Evolutionary conservation across 352 stramenopile species (phyloP).

Genomic region (Phytopythium sindhum): DNA sequence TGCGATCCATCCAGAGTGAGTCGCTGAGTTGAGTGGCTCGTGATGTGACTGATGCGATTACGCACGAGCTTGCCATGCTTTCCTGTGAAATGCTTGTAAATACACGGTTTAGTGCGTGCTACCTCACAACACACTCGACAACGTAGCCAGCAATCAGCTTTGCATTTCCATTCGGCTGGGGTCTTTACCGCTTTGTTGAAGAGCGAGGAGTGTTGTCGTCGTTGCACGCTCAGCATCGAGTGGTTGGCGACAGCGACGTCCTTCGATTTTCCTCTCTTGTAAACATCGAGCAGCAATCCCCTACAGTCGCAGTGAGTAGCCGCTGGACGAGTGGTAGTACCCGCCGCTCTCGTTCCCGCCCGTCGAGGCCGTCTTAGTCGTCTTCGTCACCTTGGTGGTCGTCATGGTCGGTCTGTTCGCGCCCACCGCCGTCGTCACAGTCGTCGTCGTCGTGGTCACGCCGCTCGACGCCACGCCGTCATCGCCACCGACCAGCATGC

Average conservation of each 20-base stretch:
- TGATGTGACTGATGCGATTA: too few relatives aligned
- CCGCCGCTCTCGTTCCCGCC: conserved; percentile 19
- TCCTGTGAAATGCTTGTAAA: too few relatives aligned
- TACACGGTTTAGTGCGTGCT: too few relatives aligned
- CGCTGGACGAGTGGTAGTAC: conserved; percentile 69
- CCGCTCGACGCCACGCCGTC: conserved; percentile 8
- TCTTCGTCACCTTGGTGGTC: conserved; percentile 21
- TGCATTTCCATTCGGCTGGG: too few relatives aligned
- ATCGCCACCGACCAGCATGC: conserved; percentile 43
- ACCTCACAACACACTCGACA: too few relatives aligned
- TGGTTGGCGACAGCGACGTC: too few relatives aligned
- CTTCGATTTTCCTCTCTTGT: background rate
- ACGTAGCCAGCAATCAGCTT: too few relatives aligned
- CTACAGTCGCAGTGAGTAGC: conserved; percentile 65
- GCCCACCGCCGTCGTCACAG: conserved; percentile 19
- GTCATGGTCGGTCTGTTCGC: conserved; percentile 11
- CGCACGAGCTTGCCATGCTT: too few relatives aligned
- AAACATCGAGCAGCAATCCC: background rate
- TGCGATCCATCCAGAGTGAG: background rate
- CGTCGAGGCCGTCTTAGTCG: conserved; percentile 13
- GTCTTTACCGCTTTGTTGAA: too few relatives aligned
- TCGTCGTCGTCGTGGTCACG: conserved; percentile 21
- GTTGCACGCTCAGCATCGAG: too few relatives aligned
- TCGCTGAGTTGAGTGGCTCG: too few relatives aligned
- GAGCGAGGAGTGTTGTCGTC: too few relatives aligned